Conservation (phyloP, 2,329 filamentous ascomycete species). For the Ophiostoma tasmaniense region DNA sequence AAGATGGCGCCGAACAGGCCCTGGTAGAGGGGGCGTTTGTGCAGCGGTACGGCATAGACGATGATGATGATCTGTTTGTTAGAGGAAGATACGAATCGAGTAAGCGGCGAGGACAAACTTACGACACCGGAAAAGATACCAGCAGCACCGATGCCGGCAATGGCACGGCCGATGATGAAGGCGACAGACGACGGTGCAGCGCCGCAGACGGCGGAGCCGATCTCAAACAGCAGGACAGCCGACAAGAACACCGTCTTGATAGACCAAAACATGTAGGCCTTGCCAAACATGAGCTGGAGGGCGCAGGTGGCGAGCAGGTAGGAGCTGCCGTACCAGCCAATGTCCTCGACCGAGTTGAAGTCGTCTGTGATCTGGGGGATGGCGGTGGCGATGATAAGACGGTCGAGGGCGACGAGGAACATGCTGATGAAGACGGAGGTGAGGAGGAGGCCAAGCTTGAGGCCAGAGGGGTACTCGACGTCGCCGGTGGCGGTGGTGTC, state of each 20-base stretch:
- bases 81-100: not conserved
- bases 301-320: constrained; percentile 20
- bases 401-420: constrained; percentile 33
- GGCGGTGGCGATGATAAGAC: constrained; percentile 24
- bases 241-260: constrained; percentile 29
- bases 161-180: constrained; percentile 35
- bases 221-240: constrained; percentile 30
- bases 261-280: constrained; percentile 33
- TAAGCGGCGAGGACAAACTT: not conserved
- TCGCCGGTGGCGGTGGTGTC: constrained; percentile 23
- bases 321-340: constrained; percentile 22
- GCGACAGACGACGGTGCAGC: constrained; percentile 32
- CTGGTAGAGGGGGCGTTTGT: constrained; percentile 29
- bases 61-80: constrained; percentile 25
- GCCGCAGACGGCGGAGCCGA: constrained; percentile 34
- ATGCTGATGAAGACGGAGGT: constrained; percentile 30
- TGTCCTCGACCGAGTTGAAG: constrained; percentile 19
- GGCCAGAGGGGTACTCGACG: constrained; percentile 29
- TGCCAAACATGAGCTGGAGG: constrained; percentile 33
- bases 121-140: constrained; percentile 32
- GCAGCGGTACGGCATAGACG: constrained; percentile 29
- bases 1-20: constrained; percentile 31
- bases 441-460: constrained; percentile 27
- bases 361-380: constrained; percentile 21
- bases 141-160: constrained; percentile 32